phyloP scores from a whole-genome alignment of 2,329 filamentous ascomycete species.

The Sporothrix dimorphospora region DNA sequence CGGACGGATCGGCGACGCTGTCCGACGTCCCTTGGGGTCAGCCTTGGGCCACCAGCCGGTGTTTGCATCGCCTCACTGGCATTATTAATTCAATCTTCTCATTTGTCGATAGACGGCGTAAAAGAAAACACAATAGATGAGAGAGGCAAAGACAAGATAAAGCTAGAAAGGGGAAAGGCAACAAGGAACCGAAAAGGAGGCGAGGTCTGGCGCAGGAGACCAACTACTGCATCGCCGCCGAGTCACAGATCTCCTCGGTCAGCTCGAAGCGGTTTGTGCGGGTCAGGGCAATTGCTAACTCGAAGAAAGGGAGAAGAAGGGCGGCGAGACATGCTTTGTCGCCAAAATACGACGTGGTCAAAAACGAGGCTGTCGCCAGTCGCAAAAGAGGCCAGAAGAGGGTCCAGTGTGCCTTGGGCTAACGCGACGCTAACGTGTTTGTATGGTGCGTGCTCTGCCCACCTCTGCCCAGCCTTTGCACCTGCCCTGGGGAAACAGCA shows the following conservation, averaged over 20 bases:
- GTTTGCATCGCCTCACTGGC: not conserved
- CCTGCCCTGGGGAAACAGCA: not conserved
- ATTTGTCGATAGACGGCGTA: no score
- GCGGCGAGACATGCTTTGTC: not conserved
- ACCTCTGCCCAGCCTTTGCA: not conserved
- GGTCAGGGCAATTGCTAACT: not conserved
- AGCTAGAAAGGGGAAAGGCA: not conserved
- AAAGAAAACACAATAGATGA: not conserved
- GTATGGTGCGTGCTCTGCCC: not conserved
- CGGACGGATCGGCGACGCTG: not conserved
- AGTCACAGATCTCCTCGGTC: constrained; percentile 9
- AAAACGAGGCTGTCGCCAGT: constrained; percentile 23
- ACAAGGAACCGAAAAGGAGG: not conserved
- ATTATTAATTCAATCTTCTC: not conserved
- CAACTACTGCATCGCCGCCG: not conserved
- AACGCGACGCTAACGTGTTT: constrained; percentile 2
- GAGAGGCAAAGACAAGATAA: not conserved
- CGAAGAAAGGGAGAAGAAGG: not conserved
- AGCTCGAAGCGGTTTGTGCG: not conserved
- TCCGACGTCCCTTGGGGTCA: constrained; percentile 7
- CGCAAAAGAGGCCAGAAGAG: not conserved
- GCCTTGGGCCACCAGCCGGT: not conserved
- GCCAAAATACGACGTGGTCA: not conserved
- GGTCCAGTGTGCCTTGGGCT: constrained; percentile 27
- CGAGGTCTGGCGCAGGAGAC: not conserved